A percentile compares a stretch with the other conserved stretches of the same genome.
These are phyloP conservation scores for Talaromyces trachyspermus DNA, from an alignment of 495 filamentous ascomycete species.

Conservation along the genomic window DNA sequence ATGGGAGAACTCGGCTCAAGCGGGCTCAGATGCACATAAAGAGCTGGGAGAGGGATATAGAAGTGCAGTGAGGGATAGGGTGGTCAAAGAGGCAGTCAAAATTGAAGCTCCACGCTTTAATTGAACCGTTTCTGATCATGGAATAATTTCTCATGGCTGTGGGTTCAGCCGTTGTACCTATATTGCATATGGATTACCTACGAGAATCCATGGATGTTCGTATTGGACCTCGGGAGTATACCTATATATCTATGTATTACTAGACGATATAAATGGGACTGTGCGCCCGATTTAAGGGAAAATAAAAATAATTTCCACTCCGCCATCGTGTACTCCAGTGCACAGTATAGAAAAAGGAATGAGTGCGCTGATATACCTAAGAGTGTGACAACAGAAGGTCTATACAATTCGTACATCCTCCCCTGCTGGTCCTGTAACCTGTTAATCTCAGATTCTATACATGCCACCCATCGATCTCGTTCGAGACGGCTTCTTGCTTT, in stretches of 20 bases:
- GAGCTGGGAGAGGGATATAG: conserved; percentile 30
- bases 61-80: conserved; percentile 31
- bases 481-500: conserved; percentile 63
- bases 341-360: too few relatives aligned
- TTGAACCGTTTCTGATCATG: not conserved
- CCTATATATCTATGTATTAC: conserved; percentile 3
- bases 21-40: conserved; percentile 9
- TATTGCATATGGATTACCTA: not conserved
- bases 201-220: not conserved
- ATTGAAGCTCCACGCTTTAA: conserved; percentile 24
- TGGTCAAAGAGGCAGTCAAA: conserved; percentile 32
- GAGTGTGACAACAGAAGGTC: not conserved
- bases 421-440: conserved; percentile 46
- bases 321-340: too few relatives aligned
- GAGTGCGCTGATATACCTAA: too few relatives aligned
- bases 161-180: conserved; percentile 2
- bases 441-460: conserved; percentile 67
- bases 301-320: conserved; percentile 3
- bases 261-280: not conserved
- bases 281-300: not conserved
- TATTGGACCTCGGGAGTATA: too few relatives aligned
- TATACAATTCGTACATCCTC: conserved; percentile 56
- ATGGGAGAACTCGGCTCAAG: conserved; percentile 28
- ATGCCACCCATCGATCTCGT: conserved; percentile 70
- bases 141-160: too few relatives aligned